Base-by-base conservation (phyloP, 768 basidiomycete species). In the Amanita subjunquillea region DNA sequence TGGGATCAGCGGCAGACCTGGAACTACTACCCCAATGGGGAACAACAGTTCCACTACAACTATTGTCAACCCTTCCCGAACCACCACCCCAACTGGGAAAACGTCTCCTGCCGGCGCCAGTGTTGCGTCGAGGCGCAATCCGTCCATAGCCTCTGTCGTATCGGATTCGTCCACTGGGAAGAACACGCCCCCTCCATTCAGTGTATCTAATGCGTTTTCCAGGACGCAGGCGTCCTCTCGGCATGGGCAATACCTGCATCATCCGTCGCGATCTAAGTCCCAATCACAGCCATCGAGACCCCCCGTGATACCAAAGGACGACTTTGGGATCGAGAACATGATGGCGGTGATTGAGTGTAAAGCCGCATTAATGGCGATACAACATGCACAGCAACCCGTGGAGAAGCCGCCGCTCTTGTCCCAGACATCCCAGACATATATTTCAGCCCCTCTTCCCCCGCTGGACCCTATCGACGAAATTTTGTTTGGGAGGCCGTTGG, bases 311-410 rank as follows among this genome's bases (percentile, higher is more conserved):
- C 79, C 79, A n/a, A 77, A 75, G 55, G 83, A 94, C 61, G 91
- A 94, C 64, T 94, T 94, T 67, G 93, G 93, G 2, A 71, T 95
- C 23, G 69, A 79, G 6, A 76, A 83, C 48, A 92, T 96, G 89
- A 77, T 96, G 77, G 85, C 89, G 23, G 74, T 94, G 40, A 91
- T 96, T 51, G 85, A 92, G 65, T 75, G 77, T 36, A 74, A 75
- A 32, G 82, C 80, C 23, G 61, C 59, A 23, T 62, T 65, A 38
- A 29, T 44, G 51, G 29, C 27, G n/a, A 8, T 42, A 22, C 34
- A 37, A 38, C 47, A 36, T 6, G 17, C 20, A 41, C 41, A 22
- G 25, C 15, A 9, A 3, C 71, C 27, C 6, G n/a, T 57, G 64
- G 17, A 71, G 71, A 1, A 67, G 59, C 2, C 8, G 2, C 3